These are phyloP conservation scores for Lolium rigidum DNA, from an alignment of 176 grass and related monocot species.

Conservation along the genomic window DNA sequence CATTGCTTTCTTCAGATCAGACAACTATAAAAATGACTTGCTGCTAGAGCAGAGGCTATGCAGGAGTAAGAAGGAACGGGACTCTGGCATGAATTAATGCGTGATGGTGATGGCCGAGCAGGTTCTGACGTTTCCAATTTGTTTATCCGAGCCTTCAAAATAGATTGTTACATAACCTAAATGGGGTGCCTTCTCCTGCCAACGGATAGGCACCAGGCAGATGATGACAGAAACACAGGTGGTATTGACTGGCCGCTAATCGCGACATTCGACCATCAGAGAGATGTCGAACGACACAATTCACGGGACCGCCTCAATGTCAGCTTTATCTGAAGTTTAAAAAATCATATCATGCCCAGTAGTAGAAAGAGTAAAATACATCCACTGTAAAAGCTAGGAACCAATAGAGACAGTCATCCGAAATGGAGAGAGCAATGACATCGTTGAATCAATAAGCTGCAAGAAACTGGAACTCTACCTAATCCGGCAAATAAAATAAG, in stretches of 20 bases:
- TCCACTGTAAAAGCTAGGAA: neutral
- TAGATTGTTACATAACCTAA: slow-evolving; percentile 26
- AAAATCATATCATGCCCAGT: neutral
- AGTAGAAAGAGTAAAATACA: neutral
- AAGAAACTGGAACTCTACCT: slow-evolving; percentile 21
- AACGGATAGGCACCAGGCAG: slow-evolving; percentile 47
- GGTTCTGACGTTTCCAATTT: slow-evolving; percentile 34
- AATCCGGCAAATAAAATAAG: neutral
- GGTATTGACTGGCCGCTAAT: slow-evolving; percentile 26
- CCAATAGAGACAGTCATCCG: slow-evolving; percentile 13
- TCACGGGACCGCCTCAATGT: neutral
- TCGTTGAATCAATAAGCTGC: neutral
- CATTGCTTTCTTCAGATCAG: slow-evolving; percentile 44
- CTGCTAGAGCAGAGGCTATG: slow-evolving; percentile 21
- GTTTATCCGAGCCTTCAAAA: slow-evolving; percentile 43
- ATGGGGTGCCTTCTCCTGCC: slow-evolving; percentile 35
- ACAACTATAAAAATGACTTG: slow-evolving; percentile 52
- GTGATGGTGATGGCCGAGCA: slow-evolving; percentile 42
- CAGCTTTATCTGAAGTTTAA: slow-evolving; percentile 8
- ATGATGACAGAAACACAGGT: slow-evolving; percentile 30
- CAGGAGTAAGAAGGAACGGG: slow-evolving; percentile 43
- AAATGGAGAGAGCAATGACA: slow-evolving; percentile 36
- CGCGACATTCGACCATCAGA: slow-evolving; percentile 37
- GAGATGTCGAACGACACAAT: slow-evolving; percentile 24
- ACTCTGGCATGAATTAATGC: slow-evolving; percentile 24